phyloP scores from a whole-genome alignment of 306 rosid species.

The Casuarina cunninghamiana region DNA sequence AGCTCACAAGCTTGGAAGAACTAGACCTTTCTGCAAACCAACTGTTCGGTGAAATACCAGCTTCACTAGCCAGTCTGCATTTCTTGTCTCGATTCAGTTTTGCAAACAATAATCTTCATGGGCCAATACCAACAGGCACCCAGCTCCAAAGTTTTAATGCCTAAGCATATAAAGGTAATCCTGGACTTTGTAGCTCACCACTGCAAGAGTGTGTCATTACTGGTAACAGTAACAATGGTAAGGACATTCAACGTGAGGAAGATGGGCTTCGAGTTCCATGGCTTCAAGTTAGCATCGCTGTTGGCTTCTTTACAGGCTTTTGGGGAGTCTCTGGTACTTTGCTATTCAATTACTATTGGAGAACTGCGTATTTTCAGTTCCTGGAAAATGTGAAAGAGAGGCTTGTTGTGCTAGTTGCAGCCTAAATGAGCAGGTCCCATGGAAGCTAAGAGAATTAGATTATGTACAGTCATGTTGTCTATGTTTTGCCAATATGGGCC shows the following conservation, averaged over 20 bases:
- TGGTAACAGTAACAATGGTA: not conserved
- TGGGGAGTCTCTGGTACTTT: constrained; percentile 10
- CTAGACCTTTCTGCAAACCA: not conserved
- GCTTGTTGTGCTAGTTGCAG: not conserved
- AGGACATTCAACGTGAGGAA: not conserved
- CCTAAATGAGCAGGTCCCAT: not conserved
- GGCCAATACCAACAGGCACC: constrained; percentile 3
- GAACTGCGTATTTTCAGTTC: not conserved
- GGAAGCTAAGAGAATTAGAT: too few species aligned
- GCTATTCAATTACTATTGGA: not conserved
- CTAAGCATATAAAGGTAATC: constrained; percentile 3
- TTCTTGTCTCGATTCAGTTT: constrained; percentile 8
- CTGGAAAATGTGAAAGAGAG: not conserved
- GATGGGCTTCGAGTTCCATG: too few species aligned
- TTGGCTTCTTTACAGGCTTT: constrained; percentile 10
- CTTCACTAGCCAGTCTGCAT: not conserved
- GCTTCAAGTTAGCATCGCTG: not conserved
- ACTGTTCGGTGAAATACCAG: constrained; percentile 12
- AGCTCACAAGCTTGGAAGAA: constrained; percentile 6
- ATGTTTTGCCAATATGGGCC: too few species aligned
- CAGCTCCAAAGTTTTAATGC: constrained; percentile 2
- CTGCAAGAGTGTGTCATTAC: not conserved
- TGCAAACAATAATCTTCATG: constrained; percentile 2
- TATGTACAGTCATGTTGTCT: too few species aligned
- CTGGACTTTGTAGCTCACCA: not conserved